phyloP scores from a whole-genome alignment of 176 grass and related monocot genomes.

The Musa schizocarpa region DNA sequence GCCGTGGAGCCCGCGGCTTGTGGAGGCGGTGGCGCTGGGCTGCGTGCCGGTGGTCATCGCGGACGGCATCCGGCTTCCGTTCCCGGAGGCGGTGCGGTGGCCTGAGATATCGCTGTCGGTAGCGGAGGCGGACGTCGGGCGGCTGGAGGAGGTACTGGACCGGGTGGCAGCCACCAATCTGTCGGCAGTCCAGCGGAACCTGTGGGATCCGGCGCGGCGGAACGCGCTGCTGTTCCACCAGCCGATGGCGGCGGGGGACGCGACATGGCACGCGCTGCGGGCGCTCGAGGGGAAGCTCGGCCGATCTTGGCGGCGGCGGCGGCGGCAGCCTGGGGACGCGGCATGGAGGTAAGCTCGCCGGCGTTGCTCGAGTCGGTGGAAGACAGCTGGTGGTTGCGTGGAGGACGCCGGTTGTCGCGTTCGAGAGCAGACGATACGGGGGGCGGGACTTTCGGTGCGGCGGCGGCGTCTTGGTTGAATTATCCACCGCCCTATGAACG shows the following conservation, averaged over 20 bases:
- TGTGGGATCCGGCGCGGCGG: constrained; percentile 67
- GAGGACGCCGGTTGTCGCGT: background rate
- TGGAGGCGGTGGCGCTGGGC: constrained; percentile 76
- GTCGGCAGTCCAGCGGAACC: constrained; percentile 54
- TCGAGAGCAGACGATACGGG: background rate
- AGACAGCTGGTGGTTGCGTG: background rate
- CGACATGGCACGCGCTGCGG: constrained; percentile 78
- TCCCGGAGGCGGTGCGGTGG: constrained; percentile 56
- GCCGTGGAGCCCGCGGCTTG: constrained; percentile 81
- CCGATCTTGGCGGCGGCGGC: constrained; percentile 27
- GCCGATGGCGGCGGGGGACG: constrained; percentile 49
- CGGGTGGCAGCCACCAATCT: constrained; percentile 70
- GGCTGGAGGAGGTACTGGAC: constrained; percentile 58
- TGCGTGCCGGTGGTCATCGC: constrained; percentile 83
- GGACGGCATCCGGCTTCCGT: constrained; percentile 67
- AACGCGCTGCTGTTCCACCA: constrained; percentile 55
- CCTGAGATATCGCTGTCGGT: constrained; percentile 58
- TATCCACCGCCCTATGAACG: no score
- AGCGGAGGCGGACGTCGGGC: constrained; percentile 52
- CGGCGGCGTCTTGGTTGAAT: no score
- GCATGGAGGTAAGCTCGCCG: background rate
- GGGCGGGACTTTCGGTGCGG: background rate
- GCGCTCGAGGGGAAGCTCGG: constrained; percentile 49
- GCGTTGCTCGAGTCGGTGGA: background rate
- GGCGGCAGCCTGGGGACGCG: background rate